Conservation (phyloP, 2,329 filamentous ascomycete genomes). For the Paraphoma sp. region DNA sequence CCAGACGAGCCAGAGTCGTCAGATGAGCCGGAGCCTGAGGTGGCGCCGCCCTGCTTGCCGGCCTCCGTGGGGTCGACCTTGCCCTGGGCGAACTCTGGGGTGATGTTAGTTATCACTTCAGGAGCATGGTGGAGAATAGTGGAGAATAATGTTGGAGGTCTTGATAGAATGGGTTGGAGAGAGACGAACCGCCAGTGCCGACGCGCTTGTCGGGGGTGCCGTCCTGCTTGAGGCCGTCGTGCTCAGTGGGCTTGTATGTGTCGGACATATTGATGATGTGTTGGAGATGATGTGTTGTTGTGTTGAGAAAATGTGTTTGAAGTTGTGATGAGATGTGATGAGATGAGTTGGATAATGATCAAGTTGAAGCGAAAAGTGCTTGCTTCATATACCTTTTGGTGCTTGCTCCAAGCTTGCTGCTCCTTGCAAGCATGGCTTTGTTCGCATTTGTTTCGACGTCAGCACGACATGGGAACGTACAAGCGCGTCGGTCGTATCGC, state of each 20-base stretch:
- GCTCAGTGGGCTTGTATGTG: conserved; percentile 18
- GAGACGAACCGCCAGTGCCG: conserved; percentile 12
- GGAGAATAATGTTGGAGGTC: no score
- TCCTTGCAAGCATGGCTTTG: not conserved
- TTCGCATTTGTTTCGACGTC: not conserved
- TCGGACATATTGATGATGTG: conserved; percentile 9
- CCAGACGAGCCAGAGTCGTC: conserved; percentile 5
- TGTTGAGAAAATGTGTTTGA: conserved; percentile 3
- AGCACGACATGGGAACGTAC: not conserved
- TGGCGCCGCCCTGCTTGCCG: conserved; percentile 16
- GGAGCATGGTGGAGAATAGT: not conserved
- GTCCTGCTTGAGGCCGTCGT: conserved; percentile 19
- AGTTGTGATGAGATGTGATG: not conserved
- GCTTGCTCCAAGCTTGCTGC: not conserved
- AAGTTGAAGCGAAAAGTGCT: conserved; percentile 1
- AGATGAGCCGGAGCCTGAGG: conserved; percentile 7
- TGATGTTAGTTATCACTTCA: not conserved
- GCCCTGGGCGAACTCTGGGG: conserved; percentile 18
- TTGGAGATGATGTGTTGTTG: not conserved
- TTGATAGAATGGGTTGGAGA: no score
- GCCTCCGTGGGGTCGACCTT: conserved; percentile 23
- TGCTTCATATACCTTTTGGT: conserved; percentile 1
- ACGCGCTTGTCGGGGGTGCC: conserved; percentile 21
- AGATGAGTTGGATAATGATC: conserved; percentile 1
- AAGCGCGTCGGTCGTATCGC: not conserved